Percentiles rank a stretch among this genome's conserved stretches.
Conservation (phyloP, 2,329 filamentous ascomycete species). For the Botrytis squamosa region DNA sequence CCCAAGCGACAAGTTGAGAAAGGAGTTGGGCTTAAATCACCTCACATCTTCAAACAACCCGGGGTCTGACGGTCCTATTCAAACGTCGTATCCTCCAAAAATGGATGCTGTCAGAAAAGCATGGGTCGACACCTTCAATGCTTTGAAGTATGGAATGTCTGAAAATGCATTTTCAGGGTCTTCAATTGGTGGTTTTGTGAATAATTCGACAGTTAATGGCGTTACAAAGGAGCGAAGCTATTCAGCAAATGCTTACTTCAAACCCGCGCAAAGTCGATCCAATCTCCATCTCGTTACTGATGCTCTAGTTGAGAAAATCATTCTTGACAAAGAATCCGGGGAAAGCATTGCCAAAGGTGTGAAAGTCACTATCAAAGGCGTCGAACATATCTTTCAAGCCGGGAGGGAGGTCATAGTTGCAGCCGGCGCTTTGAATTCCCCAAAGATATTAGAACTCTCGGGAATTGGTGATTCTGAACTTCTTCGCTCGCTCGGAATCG, state of each 20-base stretch:
- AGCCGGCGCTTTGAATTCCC: conserved; percentile 35
- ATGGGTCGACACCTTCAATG: conserved; percentile 7
- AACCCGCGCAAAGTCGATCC: not conserved
- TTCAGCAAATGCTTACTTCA: not conserved
- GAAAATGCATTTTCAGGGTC: not conserved
- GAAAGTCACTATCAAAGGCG: conserved; percentile 28
- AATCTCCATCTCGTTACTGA: conserved; percentile 1
- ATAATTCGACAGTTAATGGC: not conserved
- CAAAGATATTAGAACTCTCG: conserved; percentile 40
- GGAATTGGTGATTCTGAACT: conserved; percentile 34
- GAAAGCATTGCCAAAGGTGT: conserved; percentile 7
- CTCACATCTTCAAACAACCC: not conserved
- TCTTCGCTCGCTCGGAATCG: conserved; percentile 29
- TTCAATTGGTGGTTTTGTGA: not conserved
- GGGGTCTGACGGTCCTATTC: not conserved
- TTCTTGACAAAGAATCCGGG: not conserved
- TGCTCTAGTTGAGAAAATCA: conserved; percentile 11
- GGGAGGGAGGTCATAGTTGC: conserved; percentile 37
- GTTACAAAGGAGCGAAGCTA: not conserved
- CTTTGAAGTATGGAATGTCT: not conserved
- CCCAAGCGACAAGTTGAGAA: not conserved
- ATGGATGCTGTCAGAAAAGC: not conserved
- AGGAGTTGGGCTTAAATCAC: not conserved
- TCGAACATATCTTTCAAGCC: conserved; percentile 34
- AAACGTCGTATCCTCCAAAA: not conserved